phyloP scores from a whole-genome alignment of 75 land plant genomes.

The Ceratopteris richardii region DNA sequence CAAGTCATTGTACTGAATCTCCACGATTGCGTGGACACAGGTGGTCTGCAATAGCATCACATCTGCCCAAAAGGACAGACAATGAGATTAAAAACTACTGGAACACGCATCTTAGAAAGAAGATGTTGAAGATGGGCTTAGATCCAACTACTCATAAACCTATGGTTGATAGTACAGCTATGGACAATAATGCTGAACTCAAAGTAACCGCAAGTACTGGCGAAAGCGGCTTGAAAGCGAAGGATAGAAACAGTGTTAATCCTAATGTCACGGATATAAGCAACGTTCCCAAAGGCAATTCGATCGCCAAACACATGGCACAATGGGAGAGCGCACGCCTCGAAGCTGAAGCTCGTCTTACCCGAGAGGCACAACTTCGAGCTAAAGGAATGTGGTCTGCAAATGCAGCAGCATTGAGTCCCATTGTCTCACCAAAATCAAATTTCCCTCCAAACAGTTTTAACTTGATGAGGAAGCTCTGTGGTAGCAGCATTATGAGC shows the following conservation, averaged over 20 bases:
- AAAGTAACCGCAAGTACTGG: too few relatives aligned
- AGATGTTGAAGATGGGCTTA: constrained; percentile 26
- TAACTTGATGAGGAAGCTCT: too few relatives aligned
- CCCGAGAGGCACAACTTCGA: constrained; percentile 12
- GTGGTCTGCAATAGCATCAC: constrained; percentile 39
- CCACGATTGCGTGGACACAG: constrained; percentile 4
- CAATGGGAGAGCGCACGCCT: constrained; percentile 43
- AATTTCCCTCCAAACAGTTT: neutral
- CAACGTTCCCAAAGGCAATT: neutral
- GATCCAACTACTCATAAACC: constrained; percentile 36
- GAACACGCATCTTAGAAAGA: constrained; percentile 41
- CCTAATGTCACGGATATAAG: too few relatives aligned
- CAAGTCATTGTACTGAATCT: neutral
- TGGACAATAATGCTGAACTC: neutral
- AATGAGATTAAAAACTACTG: constrained; percentile 42
- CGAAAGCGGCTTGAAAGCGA: too few relatives aligned
- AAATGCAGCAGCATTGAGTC: neutral
- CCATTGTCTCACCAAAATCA: neutral
- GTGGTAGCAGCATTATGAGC: too few relatives aligned
- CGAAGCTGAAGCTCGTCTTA: constrained; percentile 29
- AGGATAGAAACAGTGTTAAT: too few relatives aligned
- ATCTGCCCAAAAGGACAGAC: constrained; percentile 31
- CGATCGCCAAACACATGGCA: constrained; percentile 24
- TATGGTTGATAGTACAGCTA: neutral
- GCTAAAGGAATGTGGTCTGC: constrained; percentile 1